phyloP scores from a whole-genome alignment of 148 eudicot genomes.

The Chenopodium album region DNA sequence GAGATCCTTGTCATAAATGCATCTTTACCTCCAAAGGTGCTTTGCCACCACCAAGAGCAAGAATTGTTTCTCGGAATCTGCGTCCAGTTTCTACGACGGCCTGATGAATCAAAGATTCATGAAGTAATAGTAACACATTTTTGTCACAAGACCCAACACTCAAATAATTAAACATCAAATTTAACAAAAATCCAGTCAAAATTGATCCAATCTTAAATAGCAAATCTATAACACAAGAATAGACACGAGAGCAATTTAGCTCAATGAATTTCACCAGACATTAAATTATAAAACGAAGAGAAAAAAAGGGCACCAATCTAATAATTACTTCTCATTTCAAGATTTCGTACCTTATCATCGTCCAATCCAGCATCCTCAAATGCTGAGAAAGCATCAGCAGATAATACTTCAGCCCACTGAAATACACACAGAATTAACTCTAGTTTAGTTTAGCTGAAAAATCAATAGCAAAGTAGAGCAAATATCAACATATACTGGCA shows the following conservation, averaged over 20 bases:
- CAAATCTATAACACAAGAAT: not conserved
- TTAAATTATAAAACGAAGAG: too few species aligned
- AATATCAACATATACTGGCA: not conserved
- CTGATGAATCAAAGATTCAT: conserved; percentile 37
- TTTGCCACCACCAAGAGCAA: conserved; percentile 98
- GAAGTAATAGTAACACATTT: too few species aligned
- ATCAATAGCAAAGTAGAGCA: not conserved
- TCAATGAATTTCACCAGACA: too few species aligned
- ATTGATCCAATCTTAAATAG: not conserved
- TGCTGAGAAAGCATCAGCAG: conserved; percentile 99
- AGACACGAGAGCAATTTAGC: not conserved
- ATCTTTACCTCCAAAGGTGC: conserved; percentile 72
- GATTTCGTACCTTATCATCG: conserved; percentile 60
- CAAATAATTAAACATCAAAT: not conserved
- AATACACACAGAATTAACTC: conserved; percentile 11
- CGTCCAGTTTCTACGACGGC: conserved; percentile 82
- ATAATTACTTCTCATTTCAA: not conserved
- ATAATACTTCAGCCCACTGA: conserved; percentile 99
- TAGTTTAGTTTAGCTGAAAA: not conserved
- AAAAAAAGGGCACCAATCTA: too few species aligned
- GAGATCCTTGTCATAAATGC: not conserved
- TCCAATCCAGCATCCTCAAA: conserved; percentile 94
- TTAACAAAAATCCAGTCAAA: not conserved
- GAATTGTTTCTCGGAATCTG: conserved; percentile 92
- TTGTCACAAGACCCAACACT: too few species aligned